These are phyloP conservation scores for Cantharellus anzutake DNA, from an alignment of 768 basidiomycete genomes.

Conservation along the genomic window DNA sequence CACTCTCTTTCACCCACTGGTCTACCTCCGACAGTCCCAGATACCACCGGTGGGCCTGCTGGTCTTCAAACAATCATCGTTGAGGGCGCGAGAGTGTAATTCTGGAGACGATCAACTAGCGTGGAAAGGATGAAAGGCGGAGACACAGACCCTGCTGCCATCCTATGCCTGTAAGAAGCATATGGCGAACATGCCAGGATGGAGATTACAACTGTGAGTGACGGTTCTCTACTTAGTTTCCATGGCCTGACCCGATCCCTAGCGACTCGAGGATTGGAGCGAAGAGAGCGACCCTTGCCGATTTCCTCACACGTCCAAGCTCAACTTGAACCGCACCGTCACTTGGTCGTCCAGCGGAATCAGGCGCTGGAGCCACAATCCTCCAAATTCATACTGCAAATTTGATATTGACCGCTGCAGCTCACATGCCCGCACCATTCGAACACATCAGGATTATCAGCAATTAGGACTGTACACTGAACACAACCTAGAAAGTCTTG, in stretches of 20 bases:
- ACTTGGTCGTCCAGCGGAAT: not conserved
- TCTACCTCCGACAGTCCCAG: slow-evolving; percentile 31
- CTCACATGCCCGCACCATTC: no score
- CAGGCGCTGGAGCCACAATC: slow-evolving; percentile 1
- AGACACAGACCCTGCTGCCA: slow-evolving; percentile 19
- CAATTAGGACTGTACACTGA: no score
- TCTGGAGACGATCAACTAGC: slow-evolving; percentile 89
- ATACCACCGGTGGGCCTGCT: slow-evolving; percentile 10
- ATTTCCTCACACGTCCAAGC: slow-evolving; percentile 41
- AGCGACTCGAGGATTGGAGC: slow-evolving; percentile 23
- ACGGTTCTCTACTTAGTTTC: not conserved
- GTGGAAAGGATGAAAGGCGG: slow-evolving; percentile 44
- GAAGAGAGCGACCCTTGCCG: slow-evolving; percentile 44
- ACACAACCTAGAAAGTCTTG: no score
- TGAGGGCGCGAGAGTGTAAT: slow-evolving; percentile 62
- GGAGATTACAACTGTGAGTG: slow-evolving; percentile 31
- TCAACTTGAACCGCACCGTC: slow-evolving; percentile 11
- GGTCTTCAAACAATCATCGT: slow-evolving; percentile 32
- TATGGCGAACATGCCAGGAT: slow-evolving; percentile 73
- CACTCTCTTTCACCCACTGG: slow-evolving; percentile 67
- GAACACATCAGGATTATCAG: no score
- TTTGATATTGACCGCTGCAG: slow-evolving; percentile 17
- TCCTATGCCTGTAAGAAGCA: slow-evolving; percentile 84
- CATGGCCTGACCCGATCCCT: slow-evolving; percentile 10
- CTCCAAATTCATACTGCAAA: slow-evolving; percentile 80